Evolutionary conservation across 306 rosid genomes (phyloP).

Genomic region (Vigna hirtella): DNA sequence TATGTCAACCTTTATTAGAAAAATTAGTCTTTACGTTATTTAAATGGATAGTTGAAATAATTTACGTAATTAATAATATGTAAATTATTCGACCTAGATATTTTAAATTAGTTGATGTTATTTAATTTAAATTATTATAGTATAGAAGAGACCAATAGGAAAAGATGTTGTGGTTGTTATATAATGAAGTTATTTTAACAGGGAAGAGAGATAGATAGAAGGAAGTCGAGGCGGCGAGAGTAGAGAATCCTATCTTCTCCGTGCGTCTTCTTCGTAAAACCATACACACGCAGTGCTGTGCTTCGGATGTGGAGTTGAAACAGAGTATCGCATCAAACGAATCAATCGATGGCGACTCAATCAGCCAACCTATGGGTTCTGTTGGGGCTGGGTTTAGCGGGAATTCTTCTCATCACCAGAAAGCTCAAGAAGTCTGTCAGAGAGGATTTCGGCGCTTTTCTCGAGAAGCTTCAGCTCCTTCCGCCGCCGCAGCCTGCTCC

Average conservation of each 20-base stretch:
- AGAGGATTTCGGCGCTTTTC: constrained; percentile 89
- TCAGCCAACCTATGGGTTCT: constrained; percentile 86
- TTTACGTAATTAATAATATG: too few relatives aligned
- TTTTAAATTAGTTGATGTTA: too few relatives aligned
- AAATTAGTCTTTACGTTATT: too few relatives aligned
- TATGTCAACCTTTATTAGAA: too few relatives aligned
- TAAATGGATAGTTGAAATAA: too few relatives aligned
- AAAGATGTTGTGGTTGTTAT: neutral
- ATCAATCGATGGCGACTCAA: constrained; percentile 57
- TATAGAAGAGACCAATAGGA: too few relatives aligned
- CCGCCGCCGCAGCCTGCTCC: constrained; percentile 99
- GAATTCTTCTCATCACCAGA: constrained; percentile 69
- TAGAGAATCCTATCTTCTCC: constrained; percentile 12
- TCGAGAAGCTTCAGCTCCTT: constrained; percentile 66
- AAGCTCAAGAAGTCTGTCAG: constrained; percentile 69
- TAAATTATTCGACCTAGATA: too few relatives aligned
- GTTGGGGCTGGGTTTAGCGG: constrained; percentile 88
- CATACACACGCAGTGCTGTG: too few relatives aligned
- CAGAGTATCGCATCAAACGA: neutral
- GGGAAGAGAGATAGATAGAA: neutral
- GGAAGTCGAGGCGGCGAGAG: constrained; percentile 12
- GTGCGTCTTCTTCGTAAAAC: too few relatives aligned
- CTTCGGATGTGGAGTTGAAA: neutral
- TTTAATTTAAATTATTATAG: too few relatives aligned
- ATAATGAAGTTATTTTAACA: neutral